Evolutionary conservation across 1,284 basidiomycete genomes (phyloP).

Genomic region (Hymenochaete sp.): DNA sequence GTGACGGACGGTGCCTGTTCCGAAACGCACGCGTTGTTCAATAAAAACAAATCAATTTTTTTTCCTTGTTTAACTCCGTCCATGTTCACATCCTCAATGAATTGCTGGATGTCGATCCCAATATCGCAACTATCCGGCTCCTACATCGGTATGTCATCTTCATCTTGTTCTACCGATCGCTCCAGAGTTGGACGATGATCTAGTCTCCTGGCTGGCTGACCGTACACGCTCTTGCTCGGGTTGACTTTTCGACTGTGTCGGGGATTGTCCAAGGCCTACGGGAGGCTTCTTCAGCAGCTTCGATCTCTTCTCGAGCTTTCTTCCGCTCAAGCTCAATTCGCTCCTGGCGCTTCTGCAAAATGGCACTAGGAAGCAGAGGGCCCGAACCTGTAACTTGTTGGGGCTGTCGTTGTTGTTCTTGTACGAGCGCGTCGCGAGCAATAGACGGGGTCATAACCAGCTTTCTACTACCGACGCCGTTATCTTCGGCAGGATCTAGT

Average conservation of each 20-base stretch:
- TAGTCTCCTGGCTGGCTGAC: conserved; percentile 18
- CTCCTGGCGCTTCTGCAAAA: conserved; percentile 46
- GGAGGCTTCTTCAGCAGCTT: conserved; percentile 46
- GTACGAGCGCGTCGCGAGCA: conserved; percentile 38
- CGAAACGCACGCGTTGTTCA: no score
- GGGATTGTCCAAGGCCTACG: conserved; percentile 23
- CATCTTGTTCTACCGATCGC: no score
- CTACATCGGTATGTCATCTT: no score
- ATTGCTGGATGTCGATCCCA: no score
- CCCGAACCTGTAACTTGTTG: conserved; percentile 21
- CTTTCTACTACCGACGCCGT: conserved; percentile 69
- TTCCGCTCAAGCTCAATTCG: conserved; percentile 53
- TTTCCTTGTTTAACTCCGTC: no score
- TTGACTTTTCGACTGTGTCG: conserved; percentile 2
- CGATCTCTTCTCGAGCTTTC: conserved; percentile 50
- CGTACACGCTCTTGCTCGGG: conserved; percentile 16
- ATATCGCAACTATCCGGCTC: no score
- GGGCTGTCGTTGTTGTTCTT: conserved; percentile 3
- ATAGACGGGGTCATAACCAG: conserved; percentile 72
- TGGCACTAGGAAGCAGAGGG: conserved; percentile 37
- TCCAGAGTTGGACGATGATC: conserved; percentile 17
- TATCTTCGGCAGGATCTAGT: conserved; percentile 46
- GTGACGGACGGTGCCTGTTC: no score
- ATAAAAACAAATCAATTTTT: no score
- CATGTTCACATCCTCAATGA: no score